These are phyloP conservation scores for Calvatia gigantea DNA, from an alignment of 768 basidiomycete species.

Conservation along the genomic window DNA sequence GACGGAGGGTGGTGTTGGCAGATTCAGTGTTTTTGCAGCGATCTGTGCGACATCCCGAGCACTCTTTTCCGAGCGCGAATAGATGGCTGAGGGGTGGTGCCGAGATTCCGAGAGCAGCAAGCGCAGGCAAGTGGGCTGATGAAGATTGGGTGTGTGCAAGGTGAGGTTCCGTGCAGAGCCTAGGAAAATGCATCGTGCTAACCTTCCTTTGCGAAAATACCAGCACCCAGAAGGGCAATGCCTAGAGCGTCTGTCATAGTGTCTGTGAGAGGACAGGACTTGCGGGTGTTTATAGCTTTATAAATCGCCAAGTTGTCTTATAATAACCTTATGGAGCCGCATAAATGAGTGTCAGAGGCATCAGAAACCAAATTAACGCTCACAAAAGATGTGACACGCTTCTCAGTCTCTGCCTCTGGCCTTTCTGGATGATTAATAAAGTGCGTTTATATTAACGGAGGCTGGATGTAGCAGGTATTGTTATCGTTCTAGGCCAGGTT, in stretches of 20 bases:
- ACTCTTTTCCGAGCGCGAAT: constrained; percentile 71
- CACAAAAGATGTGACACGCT: too few species aligned
- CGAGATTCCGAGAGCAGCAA: constrained; percentile 47
- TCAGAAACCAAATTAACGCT: too few species aligned
- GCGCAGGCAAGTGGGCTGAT: constrained; percentile 75
- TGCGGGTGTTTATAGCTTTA: too few species aligned
- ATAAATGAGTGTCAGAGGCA: too few species aligned
- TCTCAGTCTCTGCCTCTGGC: too few species aligned
- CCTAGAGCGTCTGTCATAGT: constrained; percentile 42
- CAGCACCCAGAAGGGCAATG: constrained; percentile 77
- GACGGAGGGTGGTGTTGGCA: constrained; percentile 38
- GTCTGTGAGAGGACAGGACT: constrained; percentile 12
- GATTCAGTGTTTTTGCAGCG: constrained; percentile 38
- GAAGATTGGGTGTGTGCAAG: constrained; percentile 15
- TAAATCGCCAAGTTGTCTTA: too few species aligned
- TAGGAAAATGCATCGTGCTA: constrained; percentile 18
- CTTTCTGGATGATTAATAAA: too few species aligned
- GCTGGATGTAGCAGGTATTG: too few species aligned
- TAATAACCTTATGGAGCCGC: too few species aligned
- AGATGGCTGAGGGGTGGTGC: constrained; percentile 61
- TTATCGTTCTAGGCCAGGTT: too few species aligned
- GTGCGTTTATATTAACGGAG: too few species aligned
- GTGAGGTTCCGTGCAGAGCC: neutral
- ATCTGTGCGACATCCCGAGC: constrained; percentile 48
- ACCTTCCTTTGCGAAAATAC: constrained; percentile 78